These are phyloP conservation scores for Desmodesmus armatus DNA, from an alignment of 139 green algal species.

Conservation along the genomic window DNA sequence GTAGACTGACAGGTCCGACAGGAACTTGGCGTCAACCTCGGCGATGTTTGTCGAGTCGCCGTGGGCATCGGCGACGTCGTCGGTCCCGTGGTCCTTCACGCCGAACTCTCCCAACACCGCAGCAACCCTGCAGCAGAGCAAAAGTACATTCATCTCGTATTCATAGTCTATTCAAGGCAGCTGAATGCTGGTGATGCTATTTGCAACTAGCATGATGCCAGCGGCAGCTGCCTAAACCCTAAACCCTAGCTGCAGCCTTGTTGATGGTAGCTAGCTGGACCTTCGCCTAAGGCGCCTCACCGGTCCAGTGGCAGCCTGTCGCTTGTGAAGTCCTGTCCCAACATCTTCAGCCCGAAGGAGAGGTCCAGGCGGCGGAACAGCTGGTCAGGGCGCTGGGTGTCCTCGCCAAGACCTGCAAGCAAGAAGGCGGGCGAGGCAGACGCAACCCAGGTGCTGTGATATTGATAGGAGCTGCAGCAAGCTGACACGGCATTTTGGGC, in stretches of 20 bases:
- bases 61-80: background rate
- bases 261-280: background rate
- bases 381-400: background rate
- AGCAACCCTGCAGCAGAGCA: background rate
- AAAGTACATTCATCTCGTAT: background rate
- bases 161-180: background rate
- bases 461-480: background rate
- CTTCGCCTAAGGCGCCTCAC: background rate
- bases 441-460: background rate
- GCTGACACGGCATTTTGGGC: background rate
- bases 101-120: slow-evolving; percentile 13
- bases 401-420: background rate
- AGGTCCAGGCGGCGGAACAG: slow-evolving; percentile 14
- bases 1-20: background rate
- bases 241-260: background rate
- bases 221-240: background rate
- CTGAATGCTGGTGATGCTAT: background rate
- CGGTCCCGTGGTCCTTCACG: background rate
- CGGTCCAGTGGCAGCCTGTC: background rate
- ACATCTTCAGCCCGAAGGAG: slow-evolving; percentile 21
- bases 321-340: background rate
- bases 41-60: background rate
- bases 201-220: background rate
- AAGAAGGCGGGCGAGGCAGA: background rate
- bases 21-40: slow-evolving; percentile 9